Percentiles rank a stretch among this genome's conserved stretches.
These are phyloP conservation scores for Arthrinium phaeospermum DNA, from an alignment of 2,329 filamentous ascomycete species.

Conservation along the genomic window DNA sequence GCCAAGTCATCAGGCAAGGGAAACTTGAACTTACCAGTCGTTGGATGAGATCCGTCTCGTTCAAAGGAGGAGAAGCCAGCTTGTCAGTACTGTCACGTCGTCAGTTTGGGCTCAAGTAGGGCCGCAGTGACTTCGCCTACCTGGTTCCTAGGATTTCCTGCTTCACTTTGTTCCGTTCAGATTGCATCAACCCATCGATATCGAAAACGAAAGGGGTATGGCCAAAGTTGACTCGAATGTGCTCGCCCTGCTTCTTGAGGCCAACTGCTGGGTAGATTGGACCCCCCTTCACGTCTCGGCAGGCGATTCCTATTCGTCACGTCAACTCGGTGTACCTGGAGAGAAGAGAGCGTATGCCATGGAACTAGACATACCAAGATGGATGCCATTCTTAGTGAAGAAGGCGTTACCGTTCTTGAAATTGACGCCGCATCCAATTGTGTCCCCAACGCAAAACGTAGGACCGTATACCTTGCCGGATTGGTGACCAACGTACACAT, in stretches of 20 bases:
- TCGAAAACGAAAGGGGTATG: constrained; percentile 85
- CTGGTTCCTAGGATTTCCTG: constrained; percentile 62
- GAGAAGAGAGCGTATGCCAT: constrained; percentile 21
- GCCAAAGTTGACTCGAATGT: constrained; percentile 69
- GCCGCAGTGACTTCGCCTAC: constrained; percentile 32
- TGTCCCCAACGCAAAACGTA: constrained; percentile 60
- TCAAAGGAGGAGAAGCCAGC: constrained; percentile 64
- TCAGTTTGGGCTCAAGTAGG: constrained; percentile 2
- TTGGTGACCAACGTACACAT: constrained; percentile 62
- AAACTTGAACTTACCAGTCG: constrained; percentile 62
- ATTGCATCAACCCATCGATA: constrained; percentile 85
- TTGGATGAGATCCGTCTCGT: constrained; percentile 81
- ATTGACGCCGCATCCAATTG: constrained; percentile 70
- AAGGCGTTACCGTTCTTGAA: constrained; percentile 69
- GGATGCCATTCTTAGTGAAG: constrained; percentile 69
- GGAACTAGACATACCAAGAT: constrained; percentile 52
- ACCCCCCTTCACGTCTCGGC: constrained; percentile 67
- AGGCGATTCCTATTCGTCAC: constrained; percentile 67
- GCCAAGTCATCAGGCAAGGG: background rate
- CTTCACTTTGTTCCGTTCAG: constrained; percentile 67
- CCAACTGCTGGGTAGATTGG: constrained; percentile 71
- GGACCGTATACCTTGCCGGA: constrained; percentile 63
- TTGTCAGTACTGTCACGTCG: constrained; percentile 53
- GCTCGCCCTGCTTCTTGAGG: constrained; percentile 69
- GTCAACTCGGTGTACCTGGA: background rate